Conservation (phyloP, 129 eudicot species). For the Mikania micrantha region DNA sequence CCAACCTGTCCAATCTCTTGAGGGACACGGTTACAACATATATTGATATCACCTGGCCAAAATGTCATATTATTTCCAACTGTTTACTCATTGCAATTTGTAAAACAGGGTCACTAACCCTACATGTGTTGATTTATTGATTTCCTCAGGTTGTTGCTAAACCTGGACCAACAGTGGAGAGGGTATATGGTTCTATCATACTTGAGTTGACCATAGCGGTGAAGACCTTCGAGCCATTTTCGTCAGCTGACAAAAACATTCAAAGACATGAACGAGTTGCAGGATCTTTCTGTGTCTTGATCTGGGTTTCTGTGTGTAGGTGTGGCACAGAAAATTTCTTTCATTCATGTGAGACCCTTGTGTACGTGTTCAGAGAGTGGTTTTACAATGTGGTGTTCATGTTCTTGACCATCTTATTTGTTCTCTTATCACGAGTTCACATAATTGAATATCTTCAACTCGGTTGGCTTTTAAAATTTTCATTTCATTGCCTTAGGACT, state of each 20-base stretch:
- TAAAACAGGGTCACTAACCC: neutral
- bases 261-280: neutral
- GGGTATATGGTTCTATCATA: conserved; percentile 37
- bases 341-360: neutral
- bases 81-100: neutral
- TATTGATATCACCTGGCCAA: no score
- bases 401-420: neutral
- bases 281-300: neutral
- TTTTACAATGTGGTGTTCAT: neutral
- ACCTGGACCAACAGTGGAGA: conserved; percentile 67
- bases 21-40: no score
- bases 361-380: neutral
- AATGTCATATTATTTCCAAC: no score
- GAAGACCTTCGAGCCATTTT: conserved; percentile 53
- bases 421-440: neutral
- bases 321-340: neutral
- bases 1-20: no score
- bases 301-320: neutral
- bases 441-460: no score
- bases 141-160: conserved; percentile 60
- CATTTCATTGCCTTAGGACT: no score
- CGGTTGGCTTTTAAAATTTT: no score
- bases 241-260: conserved; percentile 22
- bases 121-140: neutral
- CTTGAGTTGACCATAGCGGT: conserved; percentile 60